Percentiles rank a stretch among this genome's conserved stretches.
Conservation (phyloP, 2,329 filamentous ascomycete genomes). For the Cladophialophora yegresii region DNA sequence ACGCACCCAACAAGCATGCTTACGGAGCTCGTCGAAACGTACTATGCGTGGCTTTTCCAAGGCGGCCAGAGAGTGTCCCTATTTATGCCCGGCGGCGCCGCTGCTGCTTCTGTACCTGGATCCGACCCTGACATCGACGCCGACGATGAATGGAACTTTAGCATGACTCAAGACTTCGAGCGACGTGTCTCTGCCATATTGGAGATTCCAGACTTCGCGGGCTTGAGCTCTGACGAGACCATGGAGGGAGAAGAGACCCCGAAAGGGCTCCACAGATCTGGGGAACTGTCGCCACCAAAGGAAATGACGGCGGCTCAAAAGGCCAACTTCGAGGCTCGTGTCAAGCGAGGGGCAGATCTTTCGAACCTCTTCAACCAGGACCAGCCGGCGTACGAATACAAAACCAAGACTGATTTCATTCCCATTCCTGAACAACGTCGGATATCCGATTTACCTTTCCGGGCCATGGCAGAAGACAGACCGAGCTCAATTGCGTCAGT, state of each 20-base stretch:
- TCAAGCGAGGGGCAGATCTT: conserved; percentile 58
- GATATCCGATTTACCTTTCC: conserved; percentile 58
- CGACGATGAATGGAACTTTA: conserved; percentile 65
- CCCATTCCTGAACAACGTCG: conserved; percentile 48
- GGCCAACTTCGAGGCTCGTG: conserved; percentile 59
- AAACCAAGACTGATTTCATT: conserved; percentile 54
- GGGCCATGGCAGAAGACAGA: conserved; percentile 39
- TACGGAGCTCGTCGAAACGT: conserved; percentile 50
- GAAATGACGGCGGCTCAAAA: conserved; percentile 50
- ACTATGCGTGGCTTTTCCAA: conserved; percentile 53
- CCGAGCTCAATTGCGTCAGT: conserved; percentile 52
- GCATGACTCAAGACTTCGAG: conserved; percentile 64
- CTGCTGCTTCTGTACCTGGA: conserved; percentile 52
- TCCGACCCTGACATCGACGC: conserved; percentile 48
- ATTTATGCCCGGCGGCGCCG: conserved; percentile 62
- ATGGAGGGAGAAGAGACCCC: conserved; percentile 47
- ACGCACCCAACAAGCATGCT: conserved; percentile 49
- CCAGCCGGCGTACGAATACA: conserved; percentile 60
- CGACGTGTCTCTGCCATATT: conserved; percentile 51
- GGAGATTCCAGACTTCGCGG: conserved; percentile 38
- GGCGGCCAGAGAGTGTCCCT: conserved; percentile 57
- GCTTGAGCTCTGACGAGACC: conserved; percentile 49
- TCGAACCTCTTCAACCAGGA: conserved; percentile 60
- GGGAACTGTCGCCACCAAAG: conserved; percentile 33
- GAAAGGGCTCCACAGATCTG: conserved; percentile 31